These are phyloP conservation scores for Umbilicus rupestris DNA, from an alignment of 164 flowering plant species.

Conservation along the genomic window DNA sequence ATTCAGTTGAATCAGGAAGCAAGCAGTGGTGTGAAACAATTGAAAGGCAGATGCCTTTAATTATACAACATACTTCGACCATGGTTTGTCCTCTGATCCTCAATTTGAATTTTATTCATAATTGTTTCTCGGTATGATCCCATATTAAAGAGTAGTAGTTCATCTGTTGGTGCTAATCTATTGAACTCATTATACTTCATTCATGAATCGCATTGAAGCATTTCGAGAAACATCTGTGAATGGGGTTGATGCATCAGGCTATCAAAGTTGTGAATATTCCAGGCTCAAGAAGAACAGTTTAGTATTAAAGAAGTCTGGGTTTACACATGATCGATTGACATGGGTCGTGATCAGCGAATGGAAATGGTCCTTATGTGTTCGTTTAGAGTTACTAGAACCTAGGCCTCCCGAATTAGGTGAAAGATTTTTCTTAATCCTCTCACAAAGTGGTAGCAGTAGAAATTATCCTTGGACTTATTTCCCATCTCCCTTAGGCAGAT, in stretches of 20 bases:
- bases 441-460: too few species aligned
- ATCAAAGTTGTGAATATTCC: not conserved
- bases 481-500: too few species aligned
- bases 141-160: not conserved
- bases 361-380: too few species aligned
- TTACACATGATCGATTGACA: too few species aligned
- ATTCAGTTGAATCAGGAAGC: slow-evolving; percentile 29
- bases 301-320: too few species aligned
- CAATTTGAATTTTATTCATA: slow-evolving; percentile 9
- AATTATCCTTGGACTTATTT: too few species aligned
- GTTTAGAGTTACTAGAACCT: too few species aligned
- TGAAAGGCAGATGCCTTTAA: slow-evolving; percentile 55
- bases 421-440: too few species aligned
- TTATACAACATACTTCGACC: slow-evolving; percentile 39
- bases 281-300: too few species aligned
- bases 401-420: too few species aligned
- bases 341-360: too few species aligned
- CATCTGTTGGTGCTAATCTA: not conserved
- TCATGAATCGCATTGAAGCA: not conserved
- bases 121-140: not conserved
- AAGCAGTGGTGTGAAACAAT: slow-evolving; percentile 68
- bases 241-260: not conserved
- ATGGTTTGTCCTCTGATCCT: slow-evolving; percentile 38
- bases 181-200: not conserved
- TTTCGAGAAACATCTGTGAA: not conserved